Evolutionary conservation across 2,329 filamentous ascomycete species (phyloP), one percentile per base, ranked within the genome.

Genomic region (Colletotrichum magnum): DNA sequence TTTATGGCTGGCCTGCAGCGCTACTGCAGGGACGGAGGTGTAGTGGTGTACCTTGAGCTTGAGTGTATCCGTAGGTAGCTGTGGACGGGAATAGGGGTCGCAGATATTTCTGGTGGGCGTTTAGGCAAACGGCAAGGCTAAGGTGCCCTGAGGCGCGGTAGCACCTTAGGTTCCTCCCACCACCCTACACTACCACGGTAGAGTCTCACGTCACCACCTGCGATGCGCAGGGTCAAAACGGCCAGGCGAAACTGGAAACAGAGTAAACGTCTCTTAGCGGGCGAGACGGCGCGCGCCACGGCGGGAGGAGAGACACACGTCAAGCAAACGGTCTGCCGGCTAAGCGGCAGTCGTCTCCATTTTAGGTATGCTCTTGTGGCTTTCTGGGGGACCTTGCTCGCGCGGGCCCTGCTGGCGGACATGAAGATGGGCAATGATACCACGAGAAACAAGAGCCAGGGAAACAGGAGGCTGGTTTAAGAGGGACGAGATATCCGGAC

Each of bases 241-340:
- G 61, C 36, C 61, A 24, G 41, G 16, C 66, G 54, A 39, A 39
- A 7, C 13, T 39, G 9, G 26, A 28, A 50, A 50, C n/a, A 53
- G 15, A 53, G 28, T 45, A 59, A 58, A 50, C 21, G 18, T 51
- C 47, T 24, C 45, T 68, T 28, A 48, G 45, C 39, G 61, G 53
- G 24, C 18, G 41, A 43, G 36, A 47, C 12, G 45, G 45, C 64
- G 53, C 61, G 10, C n/a, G 39, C 62, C 51, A 59, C 61, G 62
- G 45, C 45, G 65, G 5, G 28, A 58, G 24, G 32, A 64, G 56
- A 64, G 53, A 68, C 65, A 58, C 43, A 65, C 48, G 65, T 68
- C 54, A 65, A 13, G 48, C 48, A 58, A 53, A 59, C 47, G 65
- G 61, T 15, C 39, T 48, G 24, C 54, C 48, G 53, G 65, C 39